Evolutionary conservation across 164 flowering plant genomes (phyloP), one percentile per base, ranked within the genome.

Genomic region (Dillenia suffruticosa): DNA sequence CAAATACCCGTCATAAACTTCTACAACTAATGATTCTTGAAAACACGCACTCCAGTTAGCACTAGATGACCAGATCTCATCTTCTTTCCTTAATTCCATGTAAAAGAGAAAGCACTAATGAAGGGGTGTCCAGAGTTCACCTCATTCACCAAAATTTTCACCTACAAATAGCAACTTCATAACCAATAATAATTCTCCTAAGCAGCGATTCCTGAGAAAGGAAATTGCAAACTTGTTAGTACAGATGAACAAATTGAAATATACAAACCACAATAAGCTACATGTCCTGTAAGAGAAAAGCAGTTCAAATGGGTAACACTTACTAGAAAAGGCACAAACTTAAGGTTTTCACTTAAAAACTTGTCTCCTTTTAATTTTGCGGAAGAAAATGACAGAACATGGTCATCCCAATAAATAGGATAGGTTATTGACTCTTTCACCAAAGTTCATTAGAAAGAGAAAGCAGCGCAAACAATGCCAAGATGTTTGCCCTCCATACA

Each of bases 201-300:
- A 11, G 76, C 61, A 65, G 82, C 65, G 63, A 72, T 65, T 51
- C 79, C 82, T 79, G 82, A 9, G 48, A 68, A 52, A 40, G 5
- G 12, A 58, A 58, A 62, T 54, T 12, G 51, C n/a, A 6, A 32
- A 48, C 46, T 13, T 44, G 55, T 68, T 46, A 66, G 57, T 10
- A 63, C 17, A 46, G 11, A 17, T 6, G 46, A 9, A 46, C 16
- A 50, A 61, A 32, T 32, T 32, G 6, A 32, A 32, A 6, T 32
- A 32, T 32, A 32, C 40, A 32, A 32, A 32, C 40, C 40, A 32
- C 40, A 32, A 32, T 32, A 32, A 32, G 40, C 40, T 32, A 32
- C 40, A 32, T 32, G 40, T 32, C 40, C 40, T 32, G 40, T 5
- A 32, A 5, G 40, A 32, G 40, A 32, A 32, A 32, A 32, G 40